phyloP scores from a whole-genome alignment of 371 early-diverging fungal species.

The Mortierella sp. region DNA sequence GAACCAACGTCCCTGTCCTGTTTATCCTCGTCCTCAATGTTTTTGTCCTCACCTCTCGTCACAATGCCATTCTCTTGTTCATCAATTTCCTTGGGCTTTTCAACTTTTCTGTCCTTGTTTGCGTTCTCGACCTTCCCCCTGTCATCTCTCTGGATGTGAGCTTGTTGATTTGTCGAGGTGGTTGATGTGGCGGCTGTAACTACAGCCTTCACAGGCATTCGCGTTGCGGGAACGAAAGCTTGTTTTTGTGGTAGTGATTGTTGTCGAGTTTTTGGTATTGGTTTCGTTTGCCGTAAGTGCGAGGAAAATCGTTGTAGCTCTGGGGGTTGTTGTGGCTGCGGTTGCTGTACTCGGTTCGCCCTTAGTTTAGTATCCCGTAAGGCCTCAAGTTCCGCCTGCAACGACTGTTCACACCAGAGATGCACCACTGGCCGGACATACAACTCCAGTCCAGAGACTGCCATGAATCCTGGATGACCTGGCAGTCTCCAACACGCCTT shows the following conservation, averaged over 20 bases:
- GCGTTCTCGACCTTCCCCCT: not conserved
- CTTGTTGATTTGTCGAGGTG: not conserved
- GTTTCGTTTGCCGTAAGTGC: not conserved
- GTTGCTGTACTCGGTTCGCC: not conserved
- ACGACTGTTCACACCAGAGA: conserved; percentile 3
- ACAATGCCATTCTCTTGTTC: not conserved
- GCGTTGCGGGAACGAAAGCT: not conserved
- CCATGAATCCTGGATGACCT: not conserved
- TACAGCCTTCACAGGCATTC: not conserved
- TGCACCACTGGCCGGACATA: not conserved
- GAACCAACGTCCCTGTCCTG: no score
- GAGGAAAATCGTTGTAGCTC: not conserved
- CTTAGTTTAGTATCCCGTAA: not conserved
- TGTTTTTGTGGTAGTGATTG: not conserved
- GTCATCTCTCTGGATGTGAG: not conserved
- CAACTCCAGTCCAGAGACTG: not conserved
- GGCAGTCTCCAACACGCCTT: not conserved
- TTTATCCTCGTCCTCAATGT: not conserved
- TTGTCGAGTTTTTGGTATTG: not conserved
- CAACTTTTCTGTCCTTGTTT: not conserved
- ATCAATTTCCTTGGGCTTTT: not conserved
- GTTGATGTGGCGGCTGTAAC: not conserved
- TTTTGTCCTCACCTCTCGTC: not conserved
- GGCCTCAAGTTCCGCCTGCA: not conserved
- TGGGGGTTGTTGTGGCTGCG: not conserved